Conservation (phyloP, 345 rosid species). For the Ceriops zippeliana region DNA sequence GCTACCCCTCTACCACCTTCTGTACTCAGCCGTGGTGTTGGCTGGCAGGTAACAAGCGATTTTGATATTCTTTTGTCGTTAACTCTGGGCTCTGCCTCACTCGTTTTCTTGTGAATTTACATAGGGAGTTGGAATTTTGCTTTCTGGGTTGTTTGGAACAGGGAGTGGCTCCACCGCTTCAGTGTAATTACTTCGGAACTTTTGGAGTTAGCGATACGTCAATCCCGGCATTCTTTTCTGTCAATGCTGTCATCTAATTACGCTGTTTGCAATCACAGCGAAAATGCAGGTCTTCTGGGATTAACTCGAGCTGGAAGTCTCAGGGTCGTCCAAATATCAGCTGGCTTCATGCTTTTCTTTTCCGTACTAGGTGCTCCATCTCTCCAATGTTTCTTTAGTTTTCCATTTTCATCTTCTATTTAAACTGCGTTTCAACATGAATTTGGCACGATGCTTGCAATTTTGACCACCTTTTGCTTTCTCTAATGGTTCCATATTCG, state of each 20-base stretch:
- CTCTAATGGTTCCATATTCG: slow-evolving; percentile 4
- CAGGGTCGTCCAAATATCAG: slow-evolving; percentile 71
- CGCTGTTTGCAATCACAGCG: slow-evolving; percentile 40
- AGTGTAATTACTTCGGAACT: slow-evolving; percentile 23
- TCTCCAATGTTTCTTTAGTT: neutral
- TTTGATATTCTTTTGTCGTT: too few species aligned
- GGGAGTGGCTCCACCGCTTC: slow-evolving; percentile 24
- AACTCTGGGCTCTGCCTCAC: neutral
- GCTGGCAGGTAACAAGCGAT: slow-evolving; percentile 26
- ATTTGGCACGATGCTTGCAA: neutral
- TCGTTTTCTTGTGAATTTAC: neutral
- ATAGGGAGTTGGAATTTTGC: slow-evolving; percentile 29
- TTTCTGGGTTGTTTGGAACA: slow-evolving; percentile 23
- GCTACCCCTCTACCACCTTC: slow-evolving; percentile 31
- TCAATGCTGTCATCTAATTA: slow-evolving; percentile 1
- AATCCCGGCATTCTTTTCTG: neutral
- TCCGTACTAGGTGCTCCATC: slow-evolving; percentile 57
- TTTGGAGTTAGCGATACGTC: neutral
- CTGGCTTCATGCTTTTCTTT: slow-evolving; percentile 87
- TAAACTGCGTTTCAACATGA: neutral
- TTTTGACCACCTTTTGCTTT: neutral
- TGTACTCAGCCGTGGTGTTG: slow-evolving; percentile 33
- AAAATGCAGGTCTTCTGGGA: slow-evolving; percentile 89
- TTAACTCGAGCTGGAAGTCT: slow-evolving; percentile 82
- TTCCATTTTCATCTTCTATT: neutral